phyloP scores from a whole-genome alignment of 1,284 basidiomycete genomes.

The Boletus mariae region DNA sequence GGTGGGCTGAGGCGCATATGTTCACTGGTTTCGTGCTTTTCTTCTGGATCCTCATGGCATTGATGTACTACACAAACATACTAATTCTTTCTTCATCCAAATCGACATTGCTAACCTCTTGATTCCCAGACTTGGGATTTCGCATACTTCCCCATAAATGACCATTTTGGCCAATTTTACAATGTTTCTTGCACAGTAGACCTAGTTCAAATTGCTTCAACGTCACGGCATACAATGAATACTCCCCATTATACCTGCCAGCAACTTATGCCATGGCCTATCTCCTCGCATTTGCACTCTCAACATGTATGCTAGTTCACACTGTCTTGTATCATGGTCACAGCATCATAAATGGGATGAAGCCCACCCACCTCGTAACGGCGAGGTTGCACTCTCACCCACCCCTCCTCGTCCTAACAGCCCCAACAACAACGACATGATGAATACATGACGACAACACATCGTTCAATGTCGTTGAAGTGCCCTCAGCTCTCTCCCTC shows the following conservation, averaged over 20 bases:
- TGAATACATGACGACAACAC: too few species aligned
- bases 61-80: slow-evolving; percentile 91
- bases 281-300: slow-evolving; percentile 81
- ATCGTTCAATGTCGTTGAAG: too few species aligned
- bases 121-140: slow-evolving; percentile 69
- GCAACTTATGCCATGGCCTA: slow-evolving; percentile 88
- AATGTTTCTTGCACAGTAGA: slow-evolving; percentile 72
- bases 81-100: slow-evolving; percentile 13
- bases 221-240: slow-evolving; percentile 71
- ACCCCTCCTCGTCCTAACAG: too few species aligned
- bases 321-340: slow-evolving; percentile 86
- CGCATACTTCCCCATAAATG: slow-evolving; percentile 82
- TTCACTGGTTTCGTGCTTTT: slow-evolving; percentile 85
- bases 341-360: slow-evolving; percentile 70
- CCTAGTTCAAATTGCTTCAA: slow-evolving; percentile 61
- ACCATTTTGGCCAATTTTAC: slow-evolving; percentile 75
- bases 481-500: too few species aligned
- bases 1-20: slow-evolving; percentile 96
- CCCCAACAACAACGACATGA: too few species aligned
- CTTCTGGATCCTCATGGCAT: slow-evolving; percentile 88
- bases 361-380: slow-evolving; percentile 20
- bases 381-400: too few species aligned
- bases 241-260: slow-evolving; percentile 90
- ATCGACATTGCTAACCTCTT: not conserved
- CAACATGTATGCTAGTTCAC: slow-evolving; percentile 86